Conservation (phyloP, 768 basidiomycete genomes). For the Candolleomyces aberdarensis region DNA sequence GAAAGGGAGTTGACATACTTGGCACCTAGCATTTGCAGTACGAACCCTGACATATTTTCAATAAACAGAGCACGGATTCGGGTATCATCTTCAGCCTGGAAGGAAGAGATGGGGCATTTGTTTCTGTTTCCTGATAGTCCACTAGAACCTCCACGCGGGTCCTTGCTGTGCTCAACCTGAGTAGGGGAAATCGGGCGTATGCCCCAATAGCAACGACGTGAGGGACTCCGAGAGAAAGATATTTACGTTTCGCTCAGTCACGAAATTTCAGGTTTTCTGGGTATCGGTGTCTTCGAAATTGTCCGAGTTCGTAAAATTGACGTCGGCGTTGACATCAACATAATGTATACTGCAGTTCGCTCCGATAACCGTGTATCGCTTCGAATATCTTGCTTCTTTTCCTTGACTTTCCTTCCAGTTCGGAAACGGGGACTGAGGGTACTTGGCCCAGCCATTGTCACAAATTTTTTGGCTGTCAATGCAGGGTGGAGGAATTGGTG, state of each 20-base stretch:
- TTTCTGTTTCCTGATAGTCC: too few species aligned
- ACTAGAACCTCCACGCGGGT: too few species aligned
- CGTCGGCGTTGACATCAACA: constrained; percentile 38
- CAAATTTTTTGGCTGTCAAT: constrained; percentile 35
- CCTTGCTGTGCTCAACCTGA: background rate
- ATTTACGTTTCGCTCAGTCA: constrained; percentile 31
- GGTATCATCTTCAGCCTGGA: constrained; percentile 7
- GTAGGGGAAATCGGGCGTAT: background rate
- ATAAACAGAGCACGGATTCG: constrained; percentile 52
- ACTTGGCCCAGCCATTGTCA: constrained; percentile 36
- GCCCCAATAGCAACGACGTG: background rate
- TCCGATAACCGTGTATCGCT: constrained; percentile 32
- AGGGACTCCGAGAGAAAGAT: constrained; percentile 11
- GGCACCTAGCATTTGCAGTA: constrained; percentile 59
- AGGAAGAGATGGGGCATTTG: constrained; percentile 26
- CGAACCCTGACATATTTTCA: constrained; percentile 47
- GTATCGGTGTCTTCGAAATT: constrained; percentile 19
- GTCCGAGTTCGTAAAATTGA: constrained; percentile 32
- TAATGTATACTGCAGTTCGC: constrained; percentile 28
- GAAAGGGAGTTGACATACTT: constrained; percentile 30
- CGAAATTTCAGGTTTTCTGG: constrained; percentile 33
- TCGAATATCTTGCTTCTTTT: constrained; percentile 36
- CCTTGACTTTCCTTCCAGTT: constrained; percentile 54
- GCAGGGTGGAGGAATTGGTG: constrained; percentile 35
- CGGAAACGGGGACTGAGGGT: constrained; percentile 48